These are phyloP conservation scores for Paralagenidium karlingii DNA, from an alignment of 352 stramenopile genomes.

Conservation along the genomic window DNA sequence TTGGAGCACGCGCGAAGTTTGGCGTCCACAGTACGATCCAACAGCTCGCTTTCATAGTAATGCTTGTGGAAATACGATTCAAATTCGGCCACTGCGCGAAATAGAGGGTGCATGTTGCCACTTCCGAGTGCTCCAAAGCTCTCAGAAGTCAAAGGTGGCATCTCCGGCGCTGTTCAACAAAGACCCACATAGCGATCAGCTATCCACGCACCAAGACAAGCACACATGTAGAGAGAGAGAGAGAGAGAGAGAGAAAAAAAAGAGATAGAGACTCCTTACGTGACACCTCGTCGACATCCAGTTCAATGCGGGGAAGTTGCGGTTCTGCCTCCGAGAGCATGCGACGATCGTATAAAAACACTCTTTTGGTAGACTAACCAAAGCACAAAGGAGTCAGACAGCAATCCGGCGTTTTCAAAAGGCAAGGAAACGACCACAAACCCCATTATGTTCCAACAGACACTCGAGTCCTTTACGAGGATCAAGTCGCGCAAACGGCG, in stretches of 20 bases:
- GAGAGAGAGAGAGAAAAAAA: too few species aligned
- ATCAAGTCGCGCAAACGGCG: slow-evolving; percentile 64
- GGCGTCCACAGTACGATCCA: slow-evolving; percentile 33
- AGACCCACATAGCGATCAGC: slow-evolving; percentile 2
- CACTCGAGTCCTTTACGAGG: slow-evolving; percentile 49
- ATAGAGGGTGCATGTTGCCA: slow-evolving; percentile 41
- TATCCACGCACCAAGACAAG: slow-evolving; percentile 2
- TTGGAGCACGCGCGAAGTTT: slow-evolving; percentile 47
- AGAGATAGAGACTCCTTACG: slow-evolving; percentile 6
- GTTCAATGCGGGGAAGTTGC: slow-evolving; percentile 11
- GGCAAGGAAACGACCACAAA: background rate
- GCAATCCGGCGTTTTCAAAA: background rate
- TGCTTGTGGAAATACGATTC: slow-evolving; percentile 73
- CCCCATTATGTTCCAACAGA: slow-evolving; percentile 47
- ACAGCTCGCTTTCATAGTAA: slow-evolving; percentile 42
- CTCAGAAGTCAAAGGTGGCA: slow-evolving; percentile 43
- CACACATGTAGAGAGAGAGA: too few species aligned
- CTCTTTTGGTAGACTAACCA: slow-evolving; percentile 31
- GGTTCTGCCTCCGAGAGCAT: slow-evolving; percentile 57
- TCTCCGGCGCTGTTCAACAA: slow-evolving; percentile 25
- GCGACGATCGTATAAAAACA: slow-evolving; percentile 77
- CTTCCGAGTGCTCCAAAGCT: slow-evolving; percentile 22
- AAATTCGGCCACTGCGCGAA: slow-evolving; percentile 68
- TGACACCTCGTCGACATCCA: slow-evolving; percentile 33
- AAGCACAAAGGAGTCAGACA: slow-evolving; percentile 1